phyloP scores from a whole-genome alignment of 2,329 filamentous ascomycete species.

The Macroventuria anomochaeta region DNA sequence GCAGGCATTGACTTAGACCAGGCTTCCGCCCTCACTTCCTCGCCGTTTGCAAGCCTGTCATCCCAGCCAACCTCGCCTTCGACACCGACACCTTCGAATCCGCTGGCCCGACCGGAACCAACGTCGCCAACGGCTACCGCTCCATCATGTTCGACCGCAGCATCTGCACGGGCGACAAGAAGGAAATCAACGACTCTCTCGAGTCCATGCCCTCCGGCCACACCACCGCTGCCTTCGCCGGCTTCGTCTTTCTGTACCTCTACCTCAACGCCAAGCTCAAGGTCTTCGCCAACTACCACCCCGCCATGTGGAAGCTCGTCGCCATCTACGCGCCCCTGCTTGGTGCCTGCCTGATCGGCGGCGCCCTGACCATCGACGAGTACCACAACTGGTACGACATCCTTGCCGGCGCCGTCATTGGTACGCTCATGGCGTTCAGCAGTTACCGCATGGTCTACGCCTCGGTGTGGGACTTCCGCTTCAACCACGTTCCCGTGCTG shows the following conservation, averaged over 20 bases:
- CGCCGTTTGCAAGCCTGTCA: constrained; percentile 69
- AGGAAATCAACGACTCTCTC: constrained; percentile 71
- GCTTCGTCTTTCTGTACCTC: constrained; percentile 72
- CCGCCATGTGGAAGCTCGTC: constrained; percentile 75
- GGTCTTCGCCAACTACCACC: constrained; percentile 74
- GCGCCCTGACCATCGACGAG: constrained; percentile 72
- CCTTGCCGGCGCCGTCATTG: constrained; percentile 70
- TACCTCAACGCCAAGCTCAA: constrained; percentile 83
- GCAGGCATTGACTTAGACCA: neutral
- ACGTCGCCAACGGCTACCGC: constrained; percentile 60
- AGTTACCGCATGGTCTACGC: constrained; percentile 73
- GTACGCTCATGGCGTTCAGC: constrained; percentile 69
- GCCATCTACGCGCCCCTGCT: constrained; percentile 70
- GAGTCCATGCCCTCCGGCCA: constrained; percentile 78
- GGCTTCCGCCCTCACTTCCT: constrained; percentile 69
- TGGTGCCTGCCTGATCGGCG: constrained; percentile 70
- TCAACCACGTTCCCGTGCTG: constrained; percentile 70
- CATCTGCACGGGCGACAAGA: constrained; percentile 71
- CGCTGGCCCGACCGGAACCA: constrained; percentile 58
- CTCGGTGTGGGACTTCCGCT: constrained; percentile 71
- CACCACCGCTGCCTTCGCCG: constrained; percentile 74
- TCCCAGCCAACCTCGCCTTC: constrained; percentile 49
- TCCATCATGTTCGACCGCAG: constrained; percentile 72
- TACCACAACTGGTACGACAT: constrained; percentile 78
- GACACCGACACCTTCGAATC: constrained; percentile 32